Evolutionary conservation across 1,284 basidiomycete genomes (phyloP), one percentile per base, ranked within the genome.

Genomic region (Megacollybia platyphylla): DNA sequence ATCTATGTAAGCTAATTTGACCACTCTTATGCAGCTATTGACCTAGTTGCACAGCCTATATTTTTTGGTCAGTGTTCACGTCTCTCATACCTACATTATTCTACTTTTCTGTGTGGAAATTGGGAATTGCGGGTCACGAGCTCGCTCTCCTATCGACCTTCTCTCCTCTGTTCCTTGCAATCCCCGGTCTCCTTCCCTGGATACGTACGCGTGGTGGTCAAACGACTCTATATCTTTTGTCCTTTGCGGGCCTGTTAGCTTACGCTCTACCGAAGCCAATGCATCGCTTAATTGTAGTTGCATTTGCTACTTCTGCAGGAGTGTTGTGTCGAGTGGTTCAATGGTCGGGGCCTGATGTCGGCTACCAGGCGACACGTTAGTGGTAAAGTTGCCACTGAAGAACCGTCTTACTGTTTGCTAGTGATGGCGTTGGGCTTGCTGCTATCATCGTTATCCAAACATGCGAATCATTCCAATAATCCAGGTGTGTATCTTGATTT

Each of bases 31-130:
- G 11, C 35, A 51, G 15, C 18, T 18, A 17, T 38, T 46, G 31
- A 39, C 17, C 37, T 38, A 8, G 37, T 3, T 38, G 13, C 45
- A 3, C 53, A 90, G 89, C 85, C 1, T 87, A 85, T 50, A 70
- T 86, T 11, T 91, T 86, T 57, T 94, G 90, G 89, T 87, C 91
- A 0, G 70, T 87, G 34, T 77, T 88, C 54, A 93, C 91, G 1
- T 76, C 79, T 1, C 72, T 96, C 15, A 76, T 84, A 7, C 81
- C 87, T 0, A 83, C 84, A 31, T 71, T 96, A 5, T 96, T 94
- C 64, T 96, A 92, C 62, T 92, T 88, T 65, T 89, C 86, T 18
- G 80, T 93, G 5, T 93, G 88, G 89, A 73, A 87, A 53, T 77
- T 93, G 13, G 85, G 79, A 39, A 68, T 83, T 40, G 71, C 84